Base-by-base conservation (phyloP, 352 stramenopile species). In the Globisporangium mamillatum region DNA sequence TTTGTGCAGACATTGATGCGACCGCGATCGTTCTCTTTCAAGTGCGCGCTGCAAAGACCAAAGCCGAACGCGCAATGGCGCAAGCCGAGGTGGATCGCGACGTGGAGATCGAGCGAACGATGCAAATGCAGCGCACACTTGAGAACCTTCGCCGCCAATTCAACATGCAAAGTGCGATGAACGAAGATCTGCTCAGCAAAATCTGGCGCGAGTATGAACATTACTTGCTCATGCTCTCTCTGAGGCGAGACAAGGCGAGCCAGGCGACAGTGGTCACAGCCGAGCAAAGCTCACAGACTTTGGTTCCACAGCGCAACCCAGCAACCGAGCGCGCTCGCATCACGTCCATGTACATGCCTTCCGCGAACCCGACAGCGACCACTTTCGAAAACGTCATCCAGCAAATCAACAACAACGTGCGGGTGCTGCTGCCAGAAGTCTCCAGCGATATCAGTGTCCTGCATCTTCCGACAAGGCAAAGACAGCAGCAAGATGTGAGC, bases 141-240 rank as follows among this genome's bases (percentile, higher is more conserved):
- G 72, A 78, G 34, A 69, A 44, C 2, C 29, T 90, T 27, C 75
- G 77, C 12, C 75, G 66, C 0, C 67, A 86, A 50, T 89, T 81
- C 58, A 81, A 89, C 58, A 78, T 81, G 71, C 78, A 90, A 34
- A 70, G 74, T 27, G 78, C 78, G 6, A 61, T 53, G 3, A 76
- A 78, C 18, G 86, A 93, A 63, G 84, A 94, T 46, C 36, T 93
- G 1, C 53, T 89, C 46, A 68, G 56, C 16, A 80, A 71, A n/a
- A 84, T 92, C 25, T 77, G 80, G 70, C 82, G 75, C 16, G 75
- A 75, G 32, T 90, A 91, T 62, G 81, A 93, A 58, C 68, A 88
- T 34, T 71, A 86, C 4, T 60, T 86, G 53, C 80, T 87, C 54
- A 89, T 90, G 85, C 57, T 70, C 10, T 91, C 82, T 27, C 66